These are phyloP conservation scores for Scopulariopsis brevicaulis DNA, from an alignment of 2,329 filamentous ascomycete species.

Conservation along the genomic window DNA sequence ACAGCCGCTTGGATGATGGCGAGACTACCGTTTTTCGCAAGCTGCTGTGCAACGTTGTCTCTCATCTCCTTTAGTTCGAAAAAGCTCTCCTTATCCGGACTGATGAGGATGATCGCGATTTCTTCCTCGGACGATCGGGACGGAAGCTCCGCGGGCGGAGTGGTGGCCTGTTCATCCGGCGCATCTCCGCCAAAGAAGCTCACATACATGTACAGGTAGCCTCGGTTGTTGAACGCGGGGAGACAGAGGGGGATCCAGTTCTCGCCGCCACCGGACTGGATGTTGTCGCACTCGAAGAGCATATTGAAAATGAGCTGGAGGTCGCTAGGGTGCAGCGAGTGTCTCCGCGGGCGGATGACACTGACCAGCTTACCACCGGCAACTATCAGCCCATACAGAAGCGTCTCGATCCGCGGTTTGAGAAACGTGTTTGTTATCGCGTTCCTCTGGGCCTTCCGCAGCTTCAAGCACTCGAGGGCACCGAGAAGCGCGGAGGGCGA, in stretches of 20 bases:
- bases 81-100: slow-evolving; percentile 85
- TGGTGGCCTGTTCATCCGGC: slow-evolving; percentile 21
- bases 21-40: slow-evolving; percentile 67
- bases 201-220: slow-evolving; percentile 98
- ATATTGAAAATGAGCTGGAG: slow-evolving; percentile 98
- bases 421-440: slow-evolving; percentile 80
- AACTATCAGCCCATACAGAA: slow-evolving; percentile 89
- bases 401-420: slow-evolving; percentile 61
- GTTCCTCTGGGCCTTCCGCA: slow-evolving; percentile 78
- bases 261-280: slow-evolving; percentile 83
- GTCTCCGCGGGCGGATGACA: slow-evolving; percentile 85
- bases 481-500: slow-evolving; percentile 83
- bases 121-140: slow-evolving; percentile 55
- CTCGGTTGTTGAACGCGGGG: slow-evolving; percentile 92
- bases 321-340: slow-evolving; percentile 91
- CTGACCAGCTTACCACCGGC: slow-evolving; percentile 89
- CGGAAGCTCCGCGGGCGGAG: slow-evolving; percentile 48
- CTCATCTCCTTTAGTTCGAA: slow-evolving; percentile 72
- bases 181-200: slow-evolving; percentile 61
- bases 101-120: slow-evolving; percentile 88
- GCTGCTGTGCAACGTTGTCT: slow-evolving; percentile 51
- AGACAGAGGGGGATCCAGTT: slow-evolving; percentile 96
- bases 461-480: slow-evolving; percentile 83
- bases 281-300: slow-evolving; percentile 89
- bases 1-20: slow-evolving; percentile 63